Conservation (phyloP, 2,329 filamentous ascomycete species). For the Ophiocordyceps camponoti-leonardi region DNA sequence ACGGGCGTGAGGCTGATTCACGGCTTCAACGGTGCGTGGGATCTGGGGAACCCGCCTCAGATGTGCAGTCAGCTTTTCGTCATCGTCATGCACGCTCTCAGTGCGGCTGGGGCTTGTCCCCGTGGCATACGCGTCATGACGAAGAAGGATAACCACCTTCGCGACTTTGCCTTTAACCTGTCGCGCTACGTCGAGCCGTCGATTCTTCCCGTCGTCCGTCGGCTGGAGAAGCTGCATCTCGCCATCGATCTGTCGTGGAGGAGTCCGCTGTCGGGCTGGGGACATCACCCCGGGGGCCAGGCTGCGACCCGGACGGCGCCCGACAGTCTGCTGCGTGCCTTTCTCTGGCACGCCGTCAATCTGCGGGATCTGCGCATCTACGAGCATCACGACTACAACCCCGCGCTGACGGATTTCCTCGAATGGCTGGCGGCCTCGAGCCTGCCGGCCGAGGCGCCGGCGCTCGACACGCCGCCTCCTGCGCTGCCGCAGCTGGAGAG, state of each 20-base stretch:
- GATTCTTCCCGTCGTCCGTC: constrained; percentile 22
- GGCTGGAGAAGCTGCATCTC: constrained; percentile 26
- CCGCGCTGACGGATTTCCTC: neutral
- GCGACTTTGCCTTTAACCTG: constrained; percentile 27
- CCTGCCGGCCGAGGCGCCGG: neutral
- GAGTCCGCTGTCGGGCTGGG: neutral
- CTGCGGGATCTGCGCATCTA: constrained; percentile 25
- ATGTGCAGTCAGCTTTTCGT: constrained; percentile 20
- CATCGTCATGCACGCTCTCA: constrained; percentile 24
- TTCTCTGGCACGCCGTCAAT: constrained; percentile 14
- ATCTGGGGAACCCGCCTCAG: constrained; percentile 1
- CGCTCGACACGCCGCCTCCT: constrained; percentile 4
- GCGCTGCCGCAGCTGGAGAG: constrained; percentile 19
- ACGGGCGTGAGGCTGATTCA: constrained; percentile 12
- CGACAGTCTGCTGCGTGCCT: constrained; percentile 7
- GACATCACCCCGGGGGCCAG: no score
- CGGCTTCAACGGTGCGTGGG: constrained; percentile 1
- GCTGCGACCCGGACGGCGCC: neutral
- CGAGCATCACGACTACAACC: constrained; percentile 1
- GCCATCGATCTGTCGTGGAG: constrained; percentile 9
- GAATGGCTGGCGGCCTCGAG: constrained; percentile 4
- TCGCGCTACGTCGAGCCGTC: constrained; percentile 18
- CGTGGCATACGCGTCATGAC: constrained; percentile 31
- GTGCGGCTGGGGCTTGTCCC: constrained; percentile 17
- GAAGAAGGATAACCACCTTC: constrained; percentile 13